A percentile compares a stretch with the other conserved stretches of the same genome.
Evolutionary conservation across 345 rosid species (phyloP).

Genomic region (Leavenworthia alabamica): DNA sequence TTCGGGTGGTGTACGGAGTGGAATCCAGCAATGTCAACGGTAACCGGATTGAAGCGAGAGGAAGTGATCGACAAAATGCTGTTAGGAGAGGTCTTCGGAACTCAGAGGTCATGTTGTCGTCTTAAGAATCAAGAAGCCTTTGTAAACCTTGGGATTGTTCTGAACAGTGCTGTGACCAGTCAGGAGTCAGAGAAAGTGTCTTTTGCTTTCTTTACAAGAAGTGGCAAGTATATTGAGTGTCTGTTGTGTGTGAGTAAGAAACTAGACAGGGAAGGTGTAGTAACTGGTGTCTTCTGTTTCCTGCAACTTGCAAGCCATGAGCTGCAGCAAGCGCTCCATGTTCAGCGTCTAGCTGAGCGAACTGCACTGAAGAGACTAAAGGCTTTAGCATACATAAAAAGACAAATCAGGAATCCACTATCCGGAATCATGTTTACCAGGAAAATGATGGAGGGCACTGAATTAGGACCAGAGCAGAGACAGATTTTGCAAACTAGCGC

Average conservation of each 20-base stretch:
- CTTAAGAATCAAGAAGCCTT: conserved; percentile 81
- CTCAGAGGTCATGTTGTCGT: conserved; percentile 59
- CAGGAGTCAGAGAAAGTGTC: conserved; percentile 71
- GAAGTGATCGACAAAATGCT: conserved; percentile 84
- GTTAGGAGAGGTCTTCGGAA: conserved; percentile 82
- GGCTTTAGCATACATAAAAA: conserved; percentile 68
- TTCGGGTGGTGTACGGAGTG: conserved; percentile 98
- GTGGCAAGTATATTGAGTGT: conserved; percentile 73
- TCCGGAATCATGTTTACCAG: conserved; percentile 67
- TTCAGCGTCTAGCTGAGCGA: conserved; percentile 77
- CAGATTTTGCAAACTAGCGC: conserved; percentile 65
- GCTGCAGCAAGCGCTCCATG: conserved; percentile 83
- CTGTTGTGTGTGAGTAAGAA: conserved; percentile 77
- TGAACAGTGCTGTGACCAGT: conserved; percentile 65
- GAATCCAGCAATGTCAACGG: conserved; percentile 81
- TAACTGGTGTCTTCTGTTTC: conserved; percentile 86
- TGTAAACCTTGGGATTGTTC: conserved; percentile 66
- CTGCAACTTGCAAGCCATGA: conserved; percentile 91
- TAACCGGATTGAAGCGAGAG: conserved; percentile 79
- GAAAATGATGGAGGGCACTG: conserved; percentile 70
- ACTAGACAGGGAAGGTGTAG: conserved; percentile 61
- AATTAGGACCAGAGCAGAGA: conserved; percentile 65
- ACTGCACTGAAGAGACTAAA: conserved; percentile 70
- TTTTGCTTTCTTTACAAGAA: conserved; percentile 67
- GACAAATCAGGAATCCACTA: conserved; percentile 75